phyloP scores from a whole-genome alignment of 345 rosid species.

The Arabidopsis thaliana region DNA sequence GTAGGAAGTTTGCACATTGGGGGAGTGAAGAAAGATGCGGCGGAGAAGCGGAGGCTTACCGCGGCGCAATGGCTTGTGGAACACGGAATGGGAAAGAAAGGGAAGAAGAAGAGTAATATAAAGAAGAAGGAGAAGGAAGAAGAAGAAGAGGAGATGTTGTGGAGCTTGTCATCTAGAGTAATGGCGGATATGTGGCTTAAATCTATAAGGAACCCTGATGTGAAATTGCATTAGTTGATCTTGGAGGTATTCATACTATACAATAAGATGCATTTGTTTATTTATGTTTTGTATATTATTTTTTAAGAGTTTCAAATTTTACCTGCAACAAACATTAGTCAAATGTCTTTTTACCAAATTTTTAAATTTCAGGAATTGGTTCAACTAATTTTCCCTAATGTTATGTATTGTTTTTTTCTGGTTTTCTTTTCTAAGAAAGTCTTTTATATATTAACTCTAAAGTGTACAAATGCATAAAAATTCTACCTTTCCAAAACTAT shows the following conservation, averaged over 20 bases:
- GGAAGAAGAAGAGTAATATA: slow-evolving; percentile 62
- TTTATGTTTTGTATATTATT: not conserved
- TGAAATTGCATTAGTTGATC: slow-evolving; percentile 45
- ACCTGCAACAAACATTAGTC: not conserved
- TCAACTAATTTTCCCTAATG: too few relatives aligned
- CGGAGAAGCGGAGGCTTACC: slow-evolving; percentile 79
- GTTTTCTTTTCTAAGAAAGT: too few relatives aligned
- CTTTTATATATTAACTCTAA: not conserved
- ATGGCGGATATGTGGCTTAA: slow-evolving; percentile 98
- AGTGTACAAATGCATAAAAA: not conserved
- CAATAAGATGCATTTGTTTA: not conserved
- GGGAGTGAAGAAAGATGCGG: slow-evolving; percentile 63
- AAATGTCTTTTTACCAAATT: not conserved
- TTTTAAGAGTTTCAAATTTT: not conserved
- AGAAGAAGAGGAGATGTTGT: slow-evolving; percentile 54
- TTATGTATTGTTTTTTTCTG: too few relatives aligned
- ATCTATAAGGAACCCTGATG: slow-evolving; percentile 88
- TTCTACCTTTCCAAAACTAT: not conserved
- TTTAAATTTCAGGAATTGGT: too few relatives aligned
- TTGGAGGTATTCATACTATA: not conserved
- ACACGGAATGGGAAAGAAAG: slow-evolving; percentile 68
- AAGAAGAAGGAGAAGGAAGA: slow-evolving; percentile 55
- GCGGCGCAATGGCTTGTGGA: slow-evolving; percentile 91
- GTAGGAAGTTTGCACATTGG: slow-evolving; percentile 73
- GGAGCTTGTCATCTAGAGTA: slow-evolving; percentile 92